Conservation (phyloP, 345 rosid genomes). For the Pistacia vera region DNA sequence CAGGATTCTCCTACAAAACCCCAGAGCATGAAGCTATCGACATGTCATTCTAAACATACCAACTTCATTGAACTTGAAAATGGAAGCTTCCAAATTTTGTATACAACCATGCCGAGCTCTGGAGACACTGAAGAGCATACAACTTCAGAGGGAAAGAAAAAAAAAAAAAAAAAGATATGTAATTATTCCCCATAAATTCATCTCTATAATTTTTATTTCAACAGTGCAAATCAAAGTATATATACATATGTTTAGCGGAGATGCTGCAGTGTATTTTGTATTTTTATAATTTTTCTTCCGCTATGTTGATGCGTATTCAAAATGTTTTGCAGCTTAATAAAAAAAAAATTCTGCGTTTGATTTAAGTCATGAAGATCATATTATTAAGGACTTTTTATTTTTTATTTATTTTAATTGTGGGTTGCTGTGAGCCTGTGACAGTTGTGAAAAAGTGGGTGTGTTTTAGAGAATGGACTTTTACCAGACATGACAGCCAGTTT, state of each 20-base stretch:
- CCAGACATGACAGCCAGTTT: neutral
- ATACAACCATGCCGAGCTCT: conserved; percentile 6
- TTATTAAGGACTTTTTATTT: too few relatives aligned
- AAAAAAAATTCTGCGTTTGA: neutral
- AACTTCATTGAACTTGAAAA: conserved; percentile 12
- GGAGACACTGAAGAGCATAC: conserved; percentile 6
- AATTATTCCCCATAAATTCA: conserved; percentile 24
- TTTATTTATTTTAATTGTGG: too few relatives aligned
- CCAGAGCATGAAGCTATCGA: conserved; percentile 87
- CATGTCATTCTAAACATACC: conserved; percentile 42
- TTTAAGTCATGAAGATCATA: too few relatives aligned
- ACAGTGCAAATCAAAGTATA: conserved; percentile 21
- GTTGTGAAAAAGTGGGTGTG: too few relatives aligned
- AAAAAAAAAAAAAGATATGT: conserved; percentile 19
- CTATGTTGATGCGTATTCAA: conserved; percentile 11
- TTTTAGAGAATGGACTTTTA: neutral
- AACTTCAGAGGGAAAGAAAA: neutral
- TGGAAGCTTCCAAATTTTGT: conserved; percentile 19
- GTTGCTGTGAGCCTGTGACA: too few relatives aligned
- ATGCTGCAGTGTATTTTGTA: conserved; percentile 14
- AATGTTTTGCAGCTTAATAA: conserved; percentile 1
- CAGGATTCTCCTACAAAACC: conserved; percentile 77
- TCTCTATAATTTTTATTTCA: conserved; percentile 8
- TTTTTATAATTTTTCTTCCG: neutral
- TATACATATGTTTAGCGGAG: neutral